These are phyloP conservation scores for Phytophthora sansomeana DNA, from an alignment of 352 stramenopile species.

Conservation along the genomic window DNA sequence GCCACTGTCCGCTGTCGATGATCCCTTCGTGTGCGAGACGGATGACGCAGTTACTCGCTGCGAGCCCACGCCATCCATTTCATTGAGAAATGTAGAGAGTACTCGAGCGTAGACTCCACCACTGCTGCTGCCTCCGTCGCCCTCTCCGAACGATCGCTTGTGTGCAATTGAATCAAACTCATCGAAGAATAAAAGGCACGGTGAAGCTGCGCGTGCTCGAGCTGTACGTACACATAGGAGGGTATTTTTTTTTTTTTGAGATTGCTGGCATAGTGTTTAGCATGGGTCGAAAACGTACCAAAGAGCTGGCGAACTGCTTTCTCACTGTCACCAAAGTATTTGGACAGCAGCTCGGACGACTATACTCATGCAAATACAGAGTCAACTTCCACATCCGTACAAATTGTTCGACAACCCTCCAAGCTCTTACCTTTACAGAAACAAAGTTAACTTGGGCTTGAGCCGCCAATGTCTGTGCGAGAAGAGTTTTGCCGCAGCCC, in stretches of 20 bases:
- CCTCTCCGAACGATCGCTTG: constrained; percentile 69
- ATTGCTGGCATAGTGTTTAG: background rate
- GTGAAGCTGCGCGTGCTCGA: constrained; percentile 70
- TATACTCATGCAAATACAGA: constrained; percentile 28
- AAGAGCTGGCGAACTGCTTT: constrained; percentile 84
- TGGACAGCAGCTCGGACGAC: constrained; percentile 86
- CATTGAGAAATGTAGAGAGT: constrained; percentile 86
- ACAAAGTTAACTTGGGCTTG: constrained; percentile 81
- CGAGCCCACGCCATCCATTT: constrained; percentile 83
- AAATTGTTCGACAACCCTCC: too few species aligned
- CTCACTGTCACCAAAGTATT: constrained; percentile 91
- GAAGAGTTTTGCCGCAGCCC: constrained; percentile 84
- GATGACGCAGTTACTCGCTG: constrained; percentile 31
- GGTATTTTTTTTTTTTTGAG: too few species aligned
- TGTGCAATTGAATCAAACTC: constrained; percentile 86
- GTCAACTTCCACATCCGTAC: too few species aligned
- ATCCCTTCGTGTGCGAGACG: constrained; percentile 14
- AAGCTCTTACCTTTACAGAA: constrained; percentile 83
- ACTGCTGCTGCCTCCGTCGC: constrained; percentile 46
- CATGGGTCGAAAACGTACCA: constrained; percentile 40
- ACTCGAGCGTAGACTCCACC: constrained; percentile 81
- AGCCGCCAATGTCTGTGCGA: constrained; percentile 71
- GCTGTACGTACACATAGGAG: constrained; percentile 47
- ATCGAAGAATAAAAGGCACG: constrained; percentile 89
- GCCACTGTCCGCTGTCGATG: constrained; percentile 19